These are phyloP conservation scores for Dispira parvispora DNA, from an alignment of 192 early-diverging fungal genomes.

Conservation along the genomic window DNA sequence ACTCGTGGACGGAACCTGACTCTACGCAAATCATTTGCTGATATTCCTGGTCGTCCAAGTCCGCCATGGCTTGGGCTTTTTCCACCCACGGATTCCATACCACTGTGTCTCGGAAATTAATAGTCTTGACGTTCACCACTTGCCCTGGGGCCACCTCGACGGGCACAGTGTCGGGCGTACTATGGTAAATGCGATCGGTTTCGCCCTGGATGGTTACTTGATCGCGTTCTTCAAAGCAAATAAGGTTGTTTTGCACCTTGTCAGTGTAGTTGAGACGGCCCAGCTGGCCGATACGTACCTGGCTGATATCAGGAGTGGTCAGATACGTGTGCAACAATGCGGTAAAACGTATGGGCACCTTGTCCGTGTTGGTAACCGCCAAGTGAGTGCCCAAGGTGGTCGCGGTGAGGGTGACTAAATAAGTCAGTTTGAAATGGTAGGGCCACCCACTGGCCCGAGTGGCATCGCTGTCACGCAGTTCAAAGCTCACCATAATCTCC, in stretches of 20 bases:
- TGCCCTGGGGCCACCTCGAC: slow-evolving; percentile 13
- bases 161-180: slow-evolving; percentile 31
- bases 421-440: slow-evolving; percentile 56
- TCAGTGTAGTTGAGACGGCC: slow-evolving; percentile 44
- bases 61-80: slow-evolving; percentile 73
- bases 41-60: slow-evolving; percentile 81
- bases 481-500: slow-evolving; percentile 18
- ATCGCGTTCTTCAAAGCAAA: slow-evolving; percentile 26
- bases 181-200: slow-evolving; percentile 73
- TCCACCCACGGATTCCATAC: slow-evolving; percentile 97
- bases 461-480: slow-evolving; percentile 20
- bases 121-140: slow-evolving; percentile 15
- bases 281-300: slow-evolving; percentile 46
- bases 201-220: slow-evolving; percentile 43
- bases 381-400: slow-evolving; percentile 56
- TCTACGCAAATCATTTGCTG: slow-evolving; percentile 84
- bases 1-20: slow-evolving; percentile 50
- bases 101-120: slow-evolving; percentile 39
- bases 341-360: slow-evolving; percentile 58
- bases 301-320: slow-evolving; percentile 40
- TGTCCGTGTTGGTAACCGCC: slow-evolving; percentile 57
- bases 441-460: slow-evolving; percentile 31
- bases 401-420: slow-evolving; percentile 61
- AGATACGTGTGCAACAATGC: slow-evolving; percentile 91
- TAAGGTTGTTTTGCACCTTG: slow-evolving; percentile 39